These are phyloP conservation scores for Abeoforma whisleri DNA, from an alignment of 78 protist genomes.

Conservation along the genomic window DNA sequence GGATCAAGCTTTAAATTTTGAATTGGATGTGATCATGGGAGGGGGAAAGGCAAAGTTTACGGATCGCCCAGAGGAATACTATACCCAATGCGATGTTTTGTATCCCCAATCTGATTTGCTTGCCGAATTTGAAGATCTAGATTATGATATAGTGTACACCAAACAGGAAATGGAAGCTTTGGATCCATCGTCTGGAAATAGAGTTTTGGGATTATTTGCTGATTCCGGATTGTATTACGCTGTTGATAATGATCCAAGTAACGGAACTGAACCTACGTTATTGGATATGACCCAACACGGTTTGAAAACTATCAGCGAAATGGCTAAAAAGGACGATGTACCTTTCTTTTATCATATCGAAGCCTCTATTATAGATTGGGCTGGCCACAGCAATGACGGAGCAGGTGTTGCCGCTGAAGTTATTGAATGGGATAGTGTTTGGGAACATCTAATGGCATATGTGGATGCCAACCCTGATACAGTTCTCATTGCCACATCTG, in stretches of 20 bases:
- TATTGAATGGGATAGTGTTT: conserved; percentile 8
- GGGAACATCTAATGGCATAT: not conserved
- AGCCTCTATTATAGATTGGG: conserved; percentile 23
- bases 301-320: not conserved
- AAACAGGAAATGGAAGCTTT: not conserved
- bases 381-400: conserved; percentile 31
- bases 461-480: not conserved
- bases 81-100: not conserved
- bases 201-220: conserved; percentile 33
- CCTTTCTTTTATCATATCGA: conserved; percentile 13
- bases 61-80: conserved; percentile 28
- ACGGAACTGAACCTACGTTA: not conserved
- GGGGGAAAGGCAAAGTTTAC: conserved; percentile 21
- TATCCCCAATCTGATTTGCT: not conserved
- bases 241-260: not conserved
- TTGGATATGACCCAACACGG: not conserved
- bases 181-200: not conserved
- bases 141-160: conserved; percentile 10
- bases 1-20: not conserved
- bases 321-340: not conserved
- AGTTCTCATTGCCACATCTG: conserved; percentile 21
- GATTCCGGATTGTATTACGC: not conserved
- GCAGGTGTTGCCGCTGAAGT: conserved; percentile 11
- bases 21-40: conserved; percentile 30
- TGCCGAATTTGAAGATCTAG: conserved; percentile 3